Percentiles rank a stretch among this genome's conserved stretches.
These are phyloP conservation scores for Colletotrichum sp. DNA, from an alignment of 2,329 filamentous ascomycete species.

Conservation along the genomic window DNA sequence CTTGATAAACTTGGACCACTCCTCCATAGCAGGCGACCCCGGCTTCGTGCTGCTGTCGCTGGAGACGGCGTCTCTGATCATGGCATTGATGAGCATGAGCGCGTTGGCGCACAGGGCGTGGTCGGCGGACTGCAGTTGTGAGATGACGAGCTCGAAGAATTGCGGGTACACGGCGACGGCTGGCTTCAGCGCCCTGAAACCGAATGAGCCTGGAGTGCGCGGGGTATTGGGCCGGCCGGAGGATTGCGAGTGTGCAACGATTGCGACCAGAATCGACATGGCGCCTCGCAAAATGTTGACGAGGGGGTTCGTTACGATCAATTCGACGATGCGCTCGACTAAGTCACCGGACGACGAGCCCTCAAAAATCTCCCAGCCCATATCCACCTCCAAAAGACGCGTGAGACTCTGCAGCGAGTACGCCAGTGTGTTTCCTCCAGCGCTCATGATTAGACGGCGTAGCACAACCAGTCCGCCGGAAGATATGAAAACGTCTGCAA, in stretches of 20 bases:
- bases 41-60: conserved; percentile 58
- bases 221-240: conserved; percentile 38
- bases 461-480: conserved; percentile 85
- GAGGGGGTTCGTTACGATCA: conserved; percentile 92
- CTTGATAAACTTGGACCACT: conserved; percentile 97
- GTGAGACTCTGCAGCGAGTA: conserved; percentile 92
- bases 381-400: conserved; percentile 90
- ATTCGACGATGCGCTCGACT: conserved; percentile 80
- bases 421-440: conserved; percentile 91
- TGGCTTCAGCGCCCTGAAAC: conserved; percentile 90
- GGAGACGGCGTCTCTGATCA: conserved; percentile 90
- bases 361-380: conserved; percentile 93
- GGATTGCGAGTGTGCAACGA: conserved; percentile 84
- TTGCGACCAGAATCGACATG: conserved; percentile 94
- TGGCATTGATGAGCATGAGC: conserved; percentile 90
- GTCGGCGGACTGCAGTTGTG: conserved; percentile 89
- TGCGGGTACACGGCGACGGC: conserved; percentile 90
- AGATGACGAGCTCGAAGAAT: conserved; percentile 93
- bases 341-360: conserved; percentile 67
- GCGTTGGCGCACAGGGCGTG: conserved; percentile 96
- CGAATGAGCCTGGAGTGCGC: conserved; percentile 68
- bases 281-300: conserved; percentile 97
- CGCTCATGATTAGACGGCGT: conserved; percentile 81
- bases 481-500: conserved; percentile 94
- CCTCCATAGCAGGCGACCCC: conserved; percentile 54